Evolutionary conservation across 2,329 filamentous ascomycete genomes (phyloP).

Genomic region (Cladosporium sp.): DNA sequence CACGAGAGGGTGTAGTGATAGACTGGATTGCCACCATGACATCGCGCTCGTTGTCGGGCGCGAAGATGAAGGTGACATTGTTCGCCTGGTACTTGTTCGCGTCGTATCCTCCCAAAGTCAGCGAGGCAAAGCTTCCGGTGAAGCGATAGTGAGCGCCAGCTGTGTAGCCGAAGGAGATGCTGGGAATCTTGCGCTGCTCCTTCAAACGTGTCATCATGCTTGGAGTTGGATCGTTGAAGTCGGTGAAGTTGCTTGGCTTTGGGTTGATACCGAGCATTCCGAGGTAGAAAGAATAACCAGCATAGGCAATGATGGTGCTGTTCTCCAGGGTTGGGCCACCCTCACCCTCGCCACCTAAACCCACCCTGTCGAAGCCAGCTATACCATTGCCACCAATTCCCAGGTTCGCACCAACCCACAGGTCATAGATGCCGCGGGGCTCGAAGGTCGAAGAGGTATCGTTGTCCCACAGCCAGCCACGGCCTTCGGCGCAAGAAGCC

Average conservation of each 20-base stretch:
- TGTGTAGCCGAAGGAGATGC: conserved; percentile 74
- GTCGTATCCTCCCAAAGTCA: conserved; percentile 74
- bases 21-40: conserved; percentile 59
- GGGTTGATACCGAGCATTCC: conserved; percentile 53
- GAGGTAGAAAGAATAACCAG: conserved; percentile 47
- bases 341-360: conserved; percentile 43
- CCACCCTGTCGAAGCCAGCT: conserved; percentile 60
- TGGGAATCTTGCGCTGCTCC: conserved; percentile 63
- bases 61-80: conserved; percentile 59
- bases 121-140: conserved; percentile 43
- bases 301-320: conserved; percentile 45
- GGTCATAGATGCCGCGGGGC: conserved; percentile 60
- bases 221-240: conserved; percentile 55
- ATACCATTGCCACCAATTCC: conserved; percentile 62
- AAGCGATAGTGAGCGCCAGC: conserved; percentile 70
- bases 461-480: conserved; percentile 62
- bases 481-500: conserved; percentile 53
- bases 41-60: conserved; percentile 59
- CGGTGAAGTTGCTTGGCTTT: conserved; percentile 53
- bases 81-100: conserved; percentile 63
- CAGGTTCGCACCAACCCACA: conserved; percentile 60
- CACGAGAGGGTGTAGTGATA: conserved; percentile 39
- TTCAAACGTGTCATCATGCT: conserved; percentile 58
- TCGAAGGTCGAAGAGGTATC: conserved; percentile 60
- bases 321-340: conserved; percentile 46